Evolutionary conservation across 139 green algal species (phyloP).

Genomic region (Coelastrella sp.): DNA sequence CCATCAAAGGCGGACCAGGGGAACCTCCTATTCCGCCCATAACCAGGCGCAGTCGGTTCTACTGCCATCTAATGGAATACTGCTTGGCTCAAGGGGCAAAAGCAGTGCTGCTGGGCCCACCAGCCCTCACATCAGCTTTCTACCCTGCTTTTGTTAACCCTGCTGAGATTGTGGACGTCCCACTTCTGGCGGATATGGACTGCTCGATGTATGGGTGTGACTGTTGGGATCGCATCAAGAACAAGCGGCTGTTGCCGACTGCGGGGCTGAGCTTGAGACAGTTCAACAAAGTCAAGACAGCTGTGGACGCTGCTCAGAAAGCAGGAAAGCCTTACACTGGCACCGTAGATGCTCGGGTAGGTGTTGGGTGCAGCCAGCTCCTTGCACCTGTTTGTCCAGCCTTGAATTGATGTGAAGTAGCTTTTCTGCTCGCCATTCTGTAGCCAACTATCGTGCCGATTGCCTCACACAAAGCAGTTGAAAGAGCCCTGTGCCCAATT

Average conservation of each 20-base stretch:
- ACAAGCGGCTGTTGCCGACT: not conserved
- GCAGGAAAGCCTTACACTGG: not conserved
- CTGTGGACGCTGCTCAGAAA: not conserved
- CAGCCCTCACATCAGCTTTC: not conserved
- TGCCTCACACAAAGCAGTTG: not conserved
- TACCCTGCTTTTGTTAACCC: not conserved
- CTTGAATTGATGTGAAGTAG: not conserved
- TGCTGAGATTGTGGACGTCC: not conserved
- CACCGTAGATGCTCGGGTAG: not conserved
- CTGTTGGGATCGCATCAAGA: constrained; percentile 1
- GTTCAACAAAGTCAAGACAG: not conserved
- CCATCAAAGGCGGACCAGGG: not conserved
- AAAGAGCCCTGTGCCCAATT: not conserved
- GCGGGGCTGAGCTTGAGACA: constrained; percentile 10
- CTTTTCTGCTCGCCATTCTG: too few species aligned
- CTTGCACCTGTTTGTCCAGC: too few species aligned
- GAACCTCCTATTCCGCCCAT: not conserved
- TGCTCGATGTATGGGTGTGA: constrained; percentile 6
- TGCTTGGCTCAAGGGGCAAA: constrained; percentile 29
- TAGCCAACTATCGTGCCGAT: too few species aligned
- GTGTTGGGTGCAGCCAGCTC: not conserved
- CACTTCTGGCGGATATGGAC: not conserved
- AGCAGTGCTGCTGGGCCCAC: constrained; percentile 8
- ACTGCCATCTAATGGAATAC: constrained; percentile 29
- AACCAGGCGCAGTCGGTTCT: not conserved